A percentile compares a stretch with the other conserved stretches of the same genome.
Evolutionary conservation across 2,329 filamentous ascomycete species (phyloP).

Genomic region (Aspergillus ruber): DNA sequence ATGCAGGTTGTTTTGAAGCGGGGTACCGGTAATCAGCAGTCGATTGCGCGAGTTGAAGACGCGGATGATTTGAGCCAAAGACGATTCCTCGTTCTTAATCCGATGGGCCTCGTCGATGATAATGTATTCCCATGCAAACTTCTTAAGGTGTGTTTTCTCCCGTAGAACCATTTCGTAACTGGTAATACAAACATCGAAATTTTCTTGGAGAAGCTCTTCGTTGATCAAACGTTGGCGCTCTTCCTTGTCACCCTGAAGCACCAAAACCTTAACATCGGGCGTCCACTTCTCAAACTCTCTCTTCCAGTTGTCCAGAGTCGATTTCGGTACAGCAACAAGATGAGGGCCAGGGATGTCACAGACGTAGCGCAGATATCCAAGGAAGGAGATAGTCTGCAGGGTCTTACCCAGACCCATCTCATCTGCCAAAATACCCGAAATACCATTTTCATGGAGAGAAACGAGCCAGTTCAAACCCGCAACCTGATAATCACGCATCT

Average conservation of each 20-base stretch:
- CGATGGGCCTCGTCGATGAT: slow-evolving; percentile 97
- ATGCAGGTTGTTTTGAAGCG: slow-evolving; percentile 95
- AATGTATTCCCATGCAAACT: slow-evolving; percentile 99
- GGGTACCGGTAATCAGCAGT: slow-evolving; percentile 91
- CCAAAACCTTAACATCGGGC: slow-evolving; percentile 87
- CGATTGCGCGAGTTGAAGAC: slow-evolving; percentile 94
- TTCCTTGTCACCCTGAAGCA: slow-evolving; percentile 92
- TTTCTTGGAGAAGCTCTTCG: slow-evolving; percentile 83
- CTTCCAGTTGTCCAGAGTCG: slow-evolving; percentile 97
- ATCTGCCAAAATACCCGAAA: slow-evolving; percentile 93
- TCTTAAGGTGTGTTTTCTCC: slow-evolving; percentile 90
- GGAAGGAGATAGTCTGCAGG: slow-evolving; percentile 90
- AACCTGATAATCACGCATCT: slow-evolving; percentile 95
- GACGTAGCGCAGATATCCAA: slow-evolving; percentile 89
- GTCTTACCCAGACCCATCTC: slow-evolving; percentile 99
- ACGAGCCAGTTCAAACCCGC: slow-evolving; percentile 96
- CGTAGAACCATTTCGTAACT: slow-evolving; percentile 98
- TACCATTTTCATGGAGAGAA: slow-evolving; percentile 95
- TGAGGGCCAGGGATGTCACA: slow-evolving; percentile 87
- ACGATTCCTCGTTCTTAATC: slow-evolving; percentile 99
- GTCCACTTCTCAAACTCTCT: slow-evolving; percentile 92
- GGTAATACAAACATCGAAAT: slow-evolving; percentile 96
- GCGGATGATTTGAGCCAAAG: slow-evolving; percentile 90
- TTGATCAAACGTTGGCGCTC: slow-evolving; percentile 84
- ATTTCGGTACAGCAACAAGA: slow-evolving; percentile 88